phyloP scores from a whole-genome alignment of 768 basidiomycete species.

The Arthromyces matolae region DNA sequence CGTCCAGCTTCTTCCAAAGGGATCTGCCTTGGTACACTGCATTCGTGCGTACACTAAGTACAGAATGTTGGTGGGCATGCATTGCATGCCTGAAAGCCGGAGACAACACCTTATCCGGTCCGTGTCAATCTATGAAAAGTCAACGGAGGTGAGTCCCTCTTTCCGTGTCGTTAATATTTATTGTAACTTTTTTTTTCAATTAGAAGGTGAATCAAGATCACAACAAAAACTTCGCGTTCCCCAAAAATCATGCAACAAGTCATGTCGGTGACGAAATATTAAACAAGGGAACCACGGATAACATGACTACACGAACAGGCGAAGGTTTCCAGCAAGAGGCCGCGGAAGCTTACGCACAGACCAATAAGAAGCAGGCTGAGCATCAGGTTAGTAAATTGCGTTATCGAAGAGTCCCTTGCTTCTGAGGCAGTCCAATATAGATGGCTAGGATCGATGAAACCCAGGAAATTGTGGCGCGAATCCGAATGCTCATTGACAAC shows the following conservation, averaged over 20 bases:
- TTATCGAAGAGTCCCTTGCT: constrained; percentile 1
- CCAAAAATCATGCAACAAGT: constrained; percentile 24
- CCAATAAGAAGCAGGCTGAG: constrained; percentile 26
- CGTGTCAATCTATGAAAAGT: constrained; percentile 16
- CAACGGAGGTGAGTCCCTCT: background rate
- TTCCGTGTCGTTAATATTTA: background rate
- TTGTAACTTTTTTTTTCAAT: background rate
- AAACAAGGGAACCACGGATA: constrained; percentile 24
- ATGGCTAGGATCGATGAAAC: constrained; percentile 25
- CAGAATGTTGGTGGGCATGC: constrained; percentile 24
- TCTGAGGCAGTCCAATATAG: constrained; percentile 9
- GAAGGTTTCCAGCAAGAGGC: constrained; percentile 31
- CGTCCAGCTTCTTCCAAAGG: constrained; percentile 23
- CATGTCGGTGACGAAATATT: constrained; percentile 23
- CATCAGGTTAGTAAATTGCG: constrained; percentile 20
- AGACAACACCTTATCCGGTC: constrained; percentile 15
- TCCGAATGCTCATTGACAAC: constrained; percentile 22
- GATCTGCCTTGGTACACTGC: constrained; percentile 23
- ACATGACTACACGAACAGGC: constrained; percentile 25
- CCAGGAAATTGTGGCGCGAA: constrained; percentile 25
- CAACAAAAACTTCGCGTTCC: constrained; percentile 26
- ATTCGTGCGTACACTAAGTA: constrained; percentile 19
- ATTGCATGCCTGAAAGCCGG: constrained; percentile 22
- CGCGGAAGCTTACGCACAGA: constrained; percentile 24
- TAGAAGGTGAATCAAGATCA: constrained; percentile 19